phyloP scores from a whole-genome alignment of 2,329 filamentous ascomycete species.

The Lomentospora prolificans region DNA sequence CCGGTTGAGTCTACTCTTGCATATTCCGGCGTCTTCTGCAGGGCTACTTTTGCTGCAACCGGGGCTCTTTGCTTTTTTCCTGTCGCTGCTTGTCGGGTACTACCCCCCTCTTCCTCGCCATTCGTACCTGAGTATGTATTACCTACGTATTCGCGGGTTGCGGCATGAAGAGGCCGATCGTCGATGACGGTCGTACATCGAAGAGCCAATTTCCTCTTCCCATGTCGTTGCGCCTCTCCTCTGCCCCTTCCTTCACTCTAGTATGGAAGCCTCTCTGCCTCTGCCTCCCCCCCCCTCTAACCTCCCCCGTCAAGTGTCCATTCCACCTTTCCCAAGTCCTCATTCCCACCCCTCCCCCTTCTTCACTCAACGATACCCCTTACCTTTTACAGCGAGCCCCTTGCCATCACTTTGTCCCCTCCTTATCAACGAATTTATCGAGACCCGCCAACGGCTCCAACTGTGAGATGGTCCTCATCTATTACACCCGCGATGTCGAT shows the following conservation, averaged over 20 bases:
- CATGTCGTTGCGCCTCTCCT: neutral
- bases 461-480: too few relatives aligned
- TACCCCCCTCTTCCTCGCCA: neutral
- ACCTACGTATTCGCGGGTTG: slow-evolving; percentile 1
- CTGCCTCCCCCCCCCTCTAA: neutral
- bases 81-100: neutral
- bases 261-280: neutral
- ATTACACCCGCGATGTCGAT: too few relatives aligned
- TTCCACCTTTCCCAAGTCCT: too few relatives aligned
- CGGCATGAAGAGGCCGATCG: neutral
- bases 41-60: neutral
- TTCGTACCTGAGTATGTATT: neutral
- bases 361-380: too few relatives aligned
- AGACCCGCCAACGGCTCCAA: too few relatives aligned
- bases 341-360: too few relatives aligned
- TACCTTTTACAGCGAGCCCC: too few relatives aligned
- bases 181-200: neutral
- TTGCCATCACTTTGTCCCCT: too few relatives aligned
- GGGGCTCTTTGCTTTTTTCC: neutral
- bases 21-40: neutral
- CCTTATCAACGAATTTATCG: too few relatives aligned
- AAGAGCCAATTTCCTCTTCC: neutral
- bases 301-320: neutral
- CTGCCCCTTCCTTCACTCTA: neutral
- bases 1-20: neutral